Base-by-base conservation (phyloP, 768 basidiomycete genomes). In the Phylloporus arenicola region DNA sequence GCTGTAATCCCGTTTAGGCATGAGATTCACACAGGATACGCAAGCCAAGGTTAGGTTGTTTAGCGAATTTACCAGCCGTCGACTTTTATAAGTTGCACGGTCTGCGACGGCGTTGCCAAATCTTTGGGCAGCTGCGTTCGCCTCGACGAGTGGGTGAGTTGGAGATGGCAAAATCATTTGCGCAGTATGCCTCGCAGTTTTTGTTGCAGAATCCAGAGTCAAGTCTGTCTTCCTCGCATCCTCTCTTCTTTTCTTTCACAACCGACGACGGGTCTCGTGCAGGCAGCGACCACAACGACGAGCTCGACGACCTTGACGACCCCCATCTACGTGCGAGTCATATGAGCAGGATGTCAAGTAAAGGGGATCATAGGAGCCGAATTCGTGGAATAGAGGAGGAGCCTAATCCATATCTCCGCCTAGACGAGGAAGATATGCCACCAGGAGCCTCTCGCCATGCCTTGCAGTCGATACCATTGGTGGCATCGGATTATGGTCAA, bases 171-270 rank as follows among this genome's bases (percentile, higher is more conserved):
- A 78, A 84, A 57, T 86, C 87, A 33, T 90, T 90, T 69, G 84
- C 86, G 57, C 81, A 81, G 45, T 89, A 86, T 72, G 88, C 88
- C 44, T 89, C 88, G 39, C 86, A 88, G 59, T 89, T 88, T 64
- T 73, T 90, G 65, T 82, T 77, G 60, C 75, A 70, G 51, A 72
- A 74, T 48, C 63, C 65, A 50, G 73, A 79, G 33, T 79, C 77
- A 57, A 70, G 79, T 59, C 76, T 79, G 35, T 78, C 81, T 19
- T 82, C 82, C 34, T 75, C 73, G 33, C 87, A 88, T 68, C 88
- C 89, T 47, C 79, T 92, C 67, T 92, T 92, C 75, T 92, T 87
- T 75, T 91, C 88, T 17, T 90, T 91, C 68, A 83, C 83, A 40
- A 88, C 87, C 55, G 86, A 88, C 70, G 76, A 82, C 47, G 85